Percentiles rank a stretch among this genome's conserved stretches.
phyloP scores from a whole-genome alignment of 2,329 filamentous ascomycete species.

The Alternaria sp. region DNA sequence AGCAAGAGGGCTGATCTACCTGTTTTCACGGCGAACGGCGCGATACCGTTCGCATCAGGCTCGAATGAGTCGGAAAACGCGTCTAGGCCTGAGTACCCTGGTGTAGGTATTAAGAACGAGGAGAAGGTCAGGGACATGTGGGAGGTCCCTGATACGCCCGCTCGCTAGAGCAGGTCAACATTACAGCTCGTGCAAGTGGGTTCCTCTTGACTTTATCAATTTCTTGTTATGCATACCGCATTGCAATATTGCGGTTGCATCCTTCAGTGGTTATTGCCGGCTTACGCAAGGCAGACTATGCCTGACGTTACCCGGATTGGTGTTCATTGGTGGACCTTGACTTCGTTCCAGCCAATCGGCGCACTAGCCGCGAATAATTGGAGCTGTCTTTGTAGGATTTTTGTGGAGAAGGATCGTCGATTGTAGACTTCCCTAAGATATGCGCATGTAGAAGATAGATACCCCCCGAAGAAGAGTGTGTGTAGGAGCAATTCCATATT shows the following conservation, averaged over 20 bases:
- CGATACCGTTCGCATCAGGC: slow-evolving; percentile 49
- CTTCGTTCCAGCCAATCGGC: slow-evolving; percentile 9
- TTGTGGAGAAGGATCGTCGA: not conserved
- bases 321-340: slow-evolving; percentile 9
- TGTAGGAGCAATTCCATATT: not conserved
- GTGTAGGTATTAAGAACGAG: slow-evolving; percentile 11
- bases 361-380: slow-evolving; percentile 4
- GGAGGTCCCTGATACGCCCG: slow-evolving; percentile 58
- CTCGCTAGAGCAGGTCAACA: slow-evolving; percentile 20
- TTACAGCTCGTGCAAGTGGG: not conserved
- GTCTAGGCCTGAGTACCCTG: slow-evolving; percentile 7
- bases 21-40: slow-evolving; percentile 56
- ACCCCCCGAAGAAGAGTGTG: slow-evolving; percentile 1
- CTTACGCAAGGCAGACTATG: slow-evolving; percentile 2
- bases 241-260: slow-evolving; percentile 3
- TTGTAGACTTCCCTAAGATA: not conserved
- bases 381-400: slow-evolving; percentile 5
- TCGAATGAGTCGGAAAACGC: not conserved
- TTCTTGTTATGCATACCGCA: not conserved
- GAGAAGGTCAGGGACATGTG: slow-evolving; percentile 48
- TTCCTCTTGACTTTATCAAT: not conserved
- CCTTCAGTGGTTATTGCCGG: slow-evolving; percentile 4
- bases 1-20: slow-evolving; percentile 57
- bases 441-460: slow-evolving; percentile 15
- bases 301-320: slow-evolving; percentile 7